Percentiles rank a stretch among this genome's conserved stretches.
phyloP scores from a whole-genome alignment of 2,329 filamentous ascomycete genomes.

The Hypoxylon sp. region DNA sequence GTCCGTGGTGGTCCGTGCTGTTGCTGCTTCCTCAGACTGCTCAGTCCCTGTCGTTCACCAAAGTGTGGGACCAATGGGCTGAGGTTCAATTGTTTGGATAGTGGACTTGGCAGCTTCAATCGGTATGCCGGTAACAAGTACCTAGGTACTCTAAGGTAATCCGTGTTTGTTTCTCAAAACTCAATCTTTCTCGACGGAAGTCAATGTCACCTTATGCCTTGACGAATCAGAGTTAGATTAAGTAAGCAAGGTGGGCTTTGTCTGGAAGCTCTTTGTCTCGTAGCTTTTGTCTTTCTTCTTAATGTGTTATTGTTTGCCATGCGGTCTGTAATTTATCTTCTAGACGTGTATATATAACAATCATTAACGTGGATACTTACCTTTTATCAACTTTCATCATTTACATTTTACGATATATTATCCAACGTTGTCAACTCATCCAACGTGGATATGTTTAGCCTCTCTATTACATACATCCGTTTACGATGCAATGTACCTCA shows the following conservation, averaged over 20 bases:
- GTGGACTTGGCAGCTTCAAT: slow-evolving; percentile 8
- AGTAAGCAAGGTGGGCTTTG: background rate
- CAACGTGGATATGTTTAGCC: background rate
- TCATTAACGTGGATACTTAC: background rate
- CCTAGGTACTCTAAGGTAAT: background rate
- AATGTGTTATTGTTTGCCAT: slow-evolving; percentile 5
- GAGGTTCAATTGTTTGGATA: slow-evolving; percentile 26
- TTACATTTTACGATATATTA: background rate
- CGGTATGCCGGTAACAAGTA: background rate
- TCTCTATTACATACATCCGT: slow-evolving; percentile 1
- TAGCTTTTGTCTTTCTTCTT: background rate
- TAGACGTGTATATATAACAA: background rate
- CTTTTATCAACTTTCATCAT: background rate
- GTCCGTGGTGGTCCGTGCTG: slow-evolving; percentile 25
- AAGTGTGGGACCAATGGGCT: slow-evolving; percentile 29
- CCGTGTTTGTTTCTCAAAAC: slow-evolving; percentile 8
- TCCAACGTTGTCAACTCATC: background rate
- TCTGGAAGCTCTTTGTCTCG: background rate
- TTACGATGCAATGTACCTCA: slow-evolving; percentile 6
- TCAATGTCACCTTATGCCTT: slow-evolving; percentile 7
- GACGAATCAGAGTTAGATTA: background rate
- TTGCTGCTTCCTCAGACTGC: slow-evolving; percentile 19
- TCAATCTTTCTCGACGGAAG: slow-evolving; percentile 3
- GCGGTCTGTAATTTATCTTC: background rate
- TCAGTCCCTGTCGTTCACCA: slow-evolving; percentile 24